phyloP scores from a whole-genome alignment of 257 asterid species.

The Solanum tarapatanum region DNA sequence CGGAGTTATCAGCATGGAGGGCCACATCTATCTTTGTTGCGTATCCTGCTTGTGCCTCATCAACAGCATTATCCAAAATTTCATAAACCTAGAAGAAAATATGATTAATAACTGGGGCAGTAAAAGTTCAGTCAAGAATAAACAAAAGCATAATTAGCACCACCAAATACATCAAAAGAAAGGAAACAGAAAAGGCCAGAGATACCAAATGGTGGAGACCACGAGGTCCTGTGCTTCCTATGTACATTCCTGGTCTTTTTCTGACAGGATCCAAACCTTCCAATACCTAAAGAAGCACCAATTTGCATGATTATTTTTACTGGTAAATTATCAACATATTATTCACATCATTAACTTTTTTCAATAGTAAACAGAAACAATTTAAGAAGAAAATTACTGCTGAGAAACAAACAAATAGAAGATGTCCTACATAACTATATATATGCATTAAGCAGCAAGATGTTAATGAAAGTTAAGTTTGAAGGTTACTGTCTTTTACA shows the following conservation, averaged over 20 bases:
- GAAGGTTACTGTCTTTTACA: not conserved
- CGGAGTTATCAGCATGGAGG: slow-evolving; percentile 71
- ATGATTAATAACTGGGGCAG: not conserved
- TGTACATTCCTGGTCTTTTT: slow-evolving; percentile 94
- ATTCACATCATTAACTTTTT: not conserved
- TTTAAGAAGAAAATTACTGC: not conserved
- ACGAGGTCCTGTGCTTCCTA: slow-evolving; percentile 90
- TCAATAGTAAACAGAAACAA: not conserved
- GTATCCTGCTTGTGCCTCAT: slow-evolving; percentile 94
- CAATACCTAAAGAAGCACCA: slow-evolving; percentile 43
- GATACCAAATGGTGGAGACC: slow-evolving; percentile 93
- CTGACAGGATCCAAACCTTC: slow-evolving; percentile 96
- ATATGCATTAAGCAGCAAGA: not conserved
- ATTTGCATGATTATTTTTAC: not conserved
- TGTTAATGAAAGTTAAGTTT: not conserved
- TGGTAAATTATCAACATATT: not conserved
- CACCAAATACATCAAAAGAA: not conserved
- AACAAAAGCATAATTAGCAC: slow-evolving; percentile 2
- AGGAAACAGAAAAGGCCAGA: not conserved
- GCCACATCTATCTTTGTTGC: slow-evolving; percentile 78
- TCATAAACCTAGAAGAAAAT: slow-evolving; percentile 54
- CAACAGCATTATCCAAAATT: slow-evolving; percentile 94
- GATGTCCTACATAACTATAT: not conserved
- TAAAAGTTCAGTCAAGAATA: not conserved
- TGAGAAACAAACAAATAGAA: not conserved